phyloP scores from a whole-genome alignment of 768 basidiomycete species.

The Kwoniella shandongensis region DNA sequence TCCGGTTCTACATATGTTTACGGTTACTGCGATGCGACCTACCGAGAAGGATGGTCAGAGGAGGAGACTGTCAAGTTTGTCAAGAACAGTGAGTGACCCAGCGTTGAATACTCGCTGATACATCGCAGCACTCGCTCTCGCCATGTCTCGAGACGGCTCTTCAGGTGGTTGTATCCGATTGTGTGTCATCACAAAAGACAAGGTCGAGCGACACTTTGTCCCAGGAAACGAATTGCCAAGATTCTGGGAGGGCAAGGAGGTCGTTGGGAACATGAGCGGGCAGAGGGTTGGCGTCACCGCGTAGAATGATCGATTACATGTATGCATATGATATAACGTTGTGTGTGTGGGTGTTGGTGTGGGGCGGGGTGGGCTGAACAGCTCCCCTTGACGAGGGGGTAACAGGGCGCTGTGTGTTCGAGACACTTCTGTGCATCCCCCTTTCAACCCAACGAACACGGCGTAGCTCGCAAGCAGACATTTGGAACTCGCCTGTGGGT shows the following conservation, averaged over 20 bases:
- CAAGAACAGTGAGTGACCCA: constrained; percentile 74
- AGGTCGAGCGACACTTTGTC: constrained; percentile 87
- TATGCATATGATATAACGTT: constrained; percentile 8
- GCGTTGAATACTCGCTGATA: neutral
- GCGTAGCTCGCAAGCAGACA: no score
- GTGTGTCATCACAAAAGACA: constrained; percentile 91
- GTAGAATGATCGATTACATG: constrained; percentile 3
- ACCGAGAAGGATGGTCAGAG: constrained; percentile 82
- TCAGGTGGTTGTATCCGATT: constrained; percentile 97
- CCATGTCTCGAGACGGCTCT: constrained; percentile 96
- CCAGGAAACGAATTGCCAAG: constrained; percentile 81
- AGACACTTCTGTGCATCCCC: no score
- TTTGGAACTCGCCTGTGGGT: no score
- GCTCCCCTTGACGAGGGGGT: no score
- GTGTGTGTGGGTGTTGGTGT: no score
- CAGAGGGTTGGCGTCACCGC: constrained; percentile 19
- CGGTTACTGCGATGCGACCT: constrained; percentile 99
- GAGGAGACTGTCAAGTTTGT: constrained; percentile 93
- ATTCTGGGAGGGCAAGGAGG: constrained; percentile 51
- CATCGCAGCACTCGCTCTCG: constrained; percentile 85
- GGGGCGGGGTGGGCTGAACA: no score
- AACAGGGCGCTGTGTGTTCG: no score
- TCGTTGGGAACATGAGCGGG: constrained; percentile 31
- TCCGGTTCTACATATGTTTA: constrained; percentile 98
- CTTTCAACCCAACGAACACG: no score